phyloP scores from a whole-genome alignment of 345 rosid genomes.

The Rhodomyrtus tomentosa region DNA sequence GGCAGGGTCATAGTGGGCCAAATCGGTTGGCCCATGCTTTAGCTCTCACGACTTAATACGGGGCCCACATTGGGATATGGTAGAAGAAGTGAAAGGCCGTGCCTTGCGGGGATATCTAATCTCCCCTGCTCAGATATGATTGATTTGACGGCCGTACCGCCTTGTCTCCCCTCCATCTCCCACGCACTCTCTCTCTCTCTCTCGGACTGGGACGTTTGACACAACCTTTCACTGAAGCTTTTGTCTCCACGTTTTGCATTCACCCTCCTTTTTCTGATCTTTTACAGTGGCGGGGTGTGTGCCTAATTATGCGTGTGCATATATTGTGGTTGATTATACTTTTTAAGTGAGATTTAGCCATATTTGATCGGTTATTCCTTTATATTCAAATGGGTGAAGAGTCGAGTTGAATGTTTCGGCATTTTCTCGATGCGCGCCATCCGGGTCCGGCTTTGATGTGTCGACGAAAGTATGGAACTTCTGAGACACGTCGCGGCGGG shows the following conservation, averaged over 20 bases:
- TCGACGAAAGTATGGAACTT: background rate
- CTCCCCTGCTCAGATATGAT: background rate
- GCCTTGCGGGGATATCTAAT: background rate
- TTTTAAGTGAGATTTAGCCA: background rate
- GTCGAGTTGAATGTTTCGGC: too few relatives aligned
- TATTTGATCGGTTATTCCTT: too few relatives aligned
- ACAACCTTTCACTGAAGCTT: constrained; percentile 5
- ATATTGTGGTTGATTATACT: background rate
- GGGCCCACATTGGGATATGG: background rate
- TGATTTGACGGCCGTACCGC: background rate
- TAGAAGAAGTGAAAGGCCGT: background rate
- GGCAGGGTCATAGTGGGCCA: background rate
- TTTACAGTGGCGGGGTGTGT: background rate
- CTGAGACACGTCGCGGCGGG: fast-evolving
- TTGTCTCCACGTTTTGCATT: constrained; percentile 1
- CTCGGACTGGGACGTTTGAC: constrained; percentile 5
- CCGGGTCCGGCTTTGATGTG: too few relatives aligned
- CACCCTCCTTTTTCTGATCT: background rate
- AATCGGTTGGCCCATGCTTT: background rate
- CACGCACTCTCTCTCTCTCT: background rate
- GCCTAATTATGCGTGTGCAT: background rate
- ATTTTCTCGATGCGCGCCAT: too few relatives aligned
- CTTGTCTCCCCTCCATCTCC: constrained; percentile 2
- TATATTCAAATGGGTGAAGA: too few relatives aligned
- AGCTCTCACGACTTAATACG: background rate